These are phyloP conservation scores for Cladosporium phlei DNA, from an alignment of 2,329 filamentous ascomycete genomes.

Conservation along the genomic window DNA sequence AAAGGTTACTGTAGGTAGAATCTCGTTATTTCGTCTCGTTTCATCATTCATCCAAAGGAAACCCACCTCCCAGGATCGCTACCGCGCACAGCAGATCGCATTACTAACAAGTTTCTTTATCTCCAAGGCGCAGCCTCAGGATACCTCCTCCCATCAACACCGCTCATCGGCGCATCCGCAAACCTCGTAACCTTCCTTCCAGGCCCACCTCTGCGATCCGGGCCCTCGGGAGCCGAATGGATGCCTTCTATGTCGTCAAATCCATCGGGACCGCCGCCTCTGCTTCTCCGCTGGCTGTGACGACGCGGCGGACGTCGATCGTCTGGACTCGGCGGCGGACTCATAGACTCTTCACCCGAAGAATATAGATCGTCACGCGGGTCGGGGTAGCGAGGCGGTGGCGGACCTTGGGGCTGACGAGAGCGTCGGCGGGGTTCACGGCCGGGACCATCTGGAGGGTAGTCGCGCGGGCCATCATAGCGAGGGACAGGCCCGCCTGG, in stretches of 20 bases:
- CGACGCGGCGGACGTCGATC: constrained; percentile 10
- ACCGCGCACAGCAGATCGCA: too few species aligned
- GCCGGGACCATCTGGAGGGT: background rate
- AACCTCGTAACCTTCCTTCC: constrained; percentile 23
- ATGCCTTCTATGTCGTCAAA: constrained; percentile 8
- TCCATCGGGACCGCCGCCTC: constrained; percentile 9
- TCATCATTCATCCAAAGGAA: too few species aligned
- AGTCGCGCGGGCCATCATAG: constrained; percentile 9
- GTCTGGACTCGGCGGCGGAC: constrained; percentile 6
- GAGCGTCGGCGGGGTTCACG: constrained; percentile 5
- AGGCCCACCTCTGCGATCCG: constrained; percentile 1
- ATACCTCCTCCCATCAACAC: constrained; percentile 23
- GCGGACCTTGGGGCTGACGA: constrained; percentile 1
- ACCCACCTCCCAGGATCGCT: too few species aligned
- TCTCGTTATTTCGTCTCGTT: too few species aligned
- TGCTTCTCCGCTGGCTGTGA: constrained; percentile 15
- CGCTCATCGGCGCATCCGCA: constrained; percentile 15
- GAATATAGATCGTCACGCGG: constrained; percentile 7
- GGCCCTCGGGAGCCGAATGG: constrained; percentile 8
- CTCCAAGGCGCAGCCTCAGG: constrained; percentile 17
- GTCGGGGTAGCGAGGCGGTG: constrained; percentile 5
- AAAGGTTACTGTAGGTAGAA: too few species aligned
- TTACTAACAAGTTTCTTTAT: too few species aligned
- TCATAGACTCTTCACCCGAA: constrained; percentile 4
- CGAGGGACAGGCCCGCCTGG: background rate